phyloP scores from a whole-genome alignment of 306 rosid genomes.

The Cicer yamashitae region DNA sequence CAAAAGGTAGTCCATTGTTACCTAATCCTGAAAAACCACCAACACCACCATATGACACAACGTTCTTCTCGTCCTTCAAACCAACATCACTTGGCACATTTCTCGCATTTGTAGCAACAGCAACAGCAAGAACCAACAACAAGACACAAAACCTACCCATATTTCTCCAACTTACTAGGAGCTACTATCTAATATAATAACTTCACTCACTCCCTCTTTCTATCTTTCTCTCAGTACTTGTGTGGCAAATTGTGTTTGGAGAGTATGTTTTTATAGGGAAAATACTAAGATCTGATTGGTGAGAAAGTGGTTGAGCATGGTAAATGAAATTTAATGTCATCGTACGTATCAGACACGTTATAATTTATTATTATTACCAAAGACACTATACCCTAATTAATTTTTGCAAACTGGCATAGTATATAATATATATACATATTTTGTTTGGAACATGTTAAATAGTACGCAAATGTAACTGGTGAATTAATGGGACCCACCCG shows the following conservation, averaged over 20 bases:
- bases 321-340: conserved; percentile 54
- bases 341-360: background rate
- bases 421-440: too few species aligned
- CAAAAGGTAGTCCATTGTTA: conserved; percentile 71
- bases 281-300: conserved; percentile 18
- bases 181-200: background rate
- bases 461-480: too few species aligned
- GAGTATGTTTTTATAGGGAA: conserved; percentile 23
- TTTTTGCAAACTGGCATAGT: background rate
- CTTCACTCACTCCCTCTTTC: background rate
- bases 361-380: background rate
- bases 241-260: conserved; percentile 13
- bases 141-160: conserved; percentile 58
- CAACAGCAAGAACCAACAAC: conserved; percentile 59
- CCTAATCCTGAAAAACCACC: conserved; percentile 87
- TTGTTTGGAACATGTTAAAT: too few species aligned
- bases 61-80: conserved; percentile 82
- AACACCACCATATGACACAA: conserved; percentile 60
- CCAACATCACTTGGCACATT: conserved; percentile 68
- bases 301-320: conserved; percentile 53
- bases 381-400: background rate
- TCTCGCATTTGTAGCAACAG: conserved; percentile 59
- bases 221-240: background rate
- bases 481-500: too few species aligned
- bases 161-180: conserved; percentile 24